Evolutionary conservation across 768 basidiomycete species (phyloP), one percentile per base, ranked within the genome.

Genomic region (Fomitopsis pulvina): DNA sequence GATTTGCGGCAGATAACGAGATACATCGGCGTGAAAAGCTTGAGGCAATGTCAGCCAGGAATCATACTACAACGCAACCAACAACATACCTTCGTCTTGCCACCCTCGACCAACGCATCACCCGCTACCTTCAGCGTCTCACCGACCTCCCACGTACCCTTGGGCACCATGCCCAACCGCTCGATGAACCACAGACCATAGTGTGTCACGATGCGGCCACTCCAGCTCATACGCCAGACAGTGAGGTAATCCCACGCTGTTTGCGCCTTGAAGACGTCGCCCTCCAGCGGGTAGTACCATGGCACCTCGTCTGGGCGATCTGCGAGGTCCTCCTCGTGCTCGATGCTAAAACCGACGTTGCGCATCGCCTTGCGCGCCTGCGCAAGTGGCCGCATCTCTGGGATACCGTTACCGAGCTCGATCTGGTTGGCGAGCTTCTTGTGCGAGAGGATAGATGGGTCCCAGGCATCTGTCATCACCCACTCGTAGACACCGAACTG

Each of bases 401-500:
- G 92, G 60, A 99, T 97, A 49, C 96, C 96, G 62, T 95, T 92
- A 20, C 96, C 95, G 50, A 96, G 73, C 66, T 97, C 94, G 53
- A 97, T 86, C 53, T 79, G 79, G 71, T 97, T 93, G 11, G 91
- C 90, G 51, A 98, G 82, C 40, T 78, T 78, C 71, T 93, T 94
- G 78, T 98, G 95, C 47, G 77, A 68, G 16, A 92, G 87, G 63
- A 76, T 87, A 41, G 86, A 78, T 32, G 88, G 79, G 68, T 97
- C 87, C 90, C 94, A 94, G 2, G 68, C 65, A 66, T 97, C 93
- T 18, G 96, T 97, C 96, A 99, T 97, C 68, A 83, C 85, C 95
- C 95, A 99, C 66, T 98, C 96, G 69, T 98, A 99, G 30, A 98
- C 88, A 62, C 94, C 95, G 67, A 96, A 96, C 88, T 94, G 53